Percentiles rank a stretch among this genome's conserved stretches.
These are phyloP conservation scores for Bothriochloa decipiens DNA, from an alignment of 176 grass and related monocot genomes.

Conservation along the genomic window DNA sequence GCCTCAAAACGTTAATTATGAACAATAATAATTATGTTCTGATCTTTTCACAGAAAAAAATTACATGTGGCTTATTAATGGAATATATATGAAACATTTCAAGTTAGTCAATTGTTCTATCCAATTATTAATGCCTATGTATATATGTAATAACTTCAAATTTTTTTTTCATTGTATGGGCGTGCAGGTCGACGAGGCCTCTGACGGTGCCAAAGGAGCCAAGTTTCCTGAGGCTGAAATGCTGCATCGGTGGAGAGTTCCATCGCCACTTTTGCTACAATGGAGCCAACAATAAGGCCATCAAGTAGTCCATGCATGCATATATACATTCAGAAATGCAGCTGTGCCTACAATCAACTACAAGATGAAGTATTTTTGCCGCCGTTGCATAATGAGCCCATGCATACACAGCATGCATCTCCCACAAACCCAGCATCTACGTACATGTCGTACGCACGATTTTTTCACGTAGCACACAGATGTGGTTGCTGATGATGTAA, in stretches of 20 bases:
- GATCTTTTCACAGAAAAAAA: background rate
- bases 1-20: background rate
- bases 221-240: constrained; percentile 77
- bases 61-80: background rate
- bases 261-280: constrained; percentile 86
- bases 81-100: background rate
- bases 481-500: constrained; percentile 20
- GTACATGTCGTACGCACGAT: constrained; percentile 6
- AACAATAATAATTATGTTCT: background rate
- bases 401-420: background rate
- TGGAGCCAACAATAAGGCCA: constrained; percentile 39
- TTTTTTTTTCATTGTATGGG: constrained; percentile 16
- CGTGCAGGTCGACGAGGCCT: constrained; percentile 72
- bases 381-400: background rate
- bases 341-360: background rate
- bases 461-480: constrained; percentile 11
- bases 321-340: background rate
- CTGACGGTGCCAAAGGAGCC: constrained; percentile 82
- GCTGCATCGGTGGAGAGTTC: constrained; percentile 81
- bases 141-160: background rate
- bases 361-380: constrained; percentile 34
- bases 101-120: background rate
- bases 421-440: background rate
- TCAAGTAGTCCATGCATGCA: constrained; percentile 31
- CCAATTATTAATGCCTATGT: background rate